Evolutionary conservation across 306 rosid genomes (phyloP), one percentile per base, ranked within the genome.

Genomic region (Vigna angularis): DNA sequence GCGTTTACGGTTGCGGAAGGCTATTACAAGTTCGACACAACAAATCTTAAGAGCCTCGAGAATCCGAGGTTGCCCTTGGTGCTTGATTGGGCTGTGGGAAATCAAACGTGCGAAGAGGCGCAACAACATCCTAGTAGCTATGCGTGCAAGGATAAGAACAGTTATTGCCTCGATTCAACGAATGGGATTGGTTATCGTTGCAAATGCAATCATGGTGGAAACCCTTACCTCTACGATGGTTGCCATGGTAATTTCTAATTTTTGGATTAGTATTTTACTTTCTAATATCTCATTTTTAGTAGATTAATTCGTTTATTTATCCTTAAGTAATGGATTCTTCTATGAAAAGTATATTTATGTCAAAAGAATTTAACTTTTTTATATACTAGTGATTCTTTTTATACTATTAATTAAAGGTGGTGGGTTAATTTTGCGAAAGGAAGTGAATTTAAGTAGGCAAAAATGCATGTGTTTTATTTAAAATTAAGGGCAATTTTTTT

Each of bases 1-100:
- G 80, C 40, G 5, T 51, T 76, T 38, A 5, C 32, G 0, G 65
- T 50, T 14, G 80, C 45, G 17, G 63, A 50, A 76, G 56, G 66
- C 11, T 11, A 17, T 40, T 66, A 66, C 71, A 40, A 42, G 1
- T 73, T 73, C 51, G 1, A 48, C 0, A 2, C 42, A 20, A 9
- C 12, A 6, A 55, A 66, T 38, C 26, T 76, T 50, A 0, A 12
- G 26, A 14, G 32, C 10, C 18, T 85, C 1, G 14, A 40, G 42
- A 64, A 57, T 12, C 32, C 6, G 16, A 52, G 9, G 1, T 17
- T 61, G 7, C 80, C 86, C 9, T 6, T 82, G 50, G 82, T 79
- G 40, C 61, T 85, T 7, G 82, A 82, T 50, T 85, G 84, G 88
- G 84, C 70, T 3, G 69, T 85, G 20, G 77, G 73, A 30, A 70